Conservation (phyloP, 139 green algal species). For the Asterochloris sp. region DNA sequence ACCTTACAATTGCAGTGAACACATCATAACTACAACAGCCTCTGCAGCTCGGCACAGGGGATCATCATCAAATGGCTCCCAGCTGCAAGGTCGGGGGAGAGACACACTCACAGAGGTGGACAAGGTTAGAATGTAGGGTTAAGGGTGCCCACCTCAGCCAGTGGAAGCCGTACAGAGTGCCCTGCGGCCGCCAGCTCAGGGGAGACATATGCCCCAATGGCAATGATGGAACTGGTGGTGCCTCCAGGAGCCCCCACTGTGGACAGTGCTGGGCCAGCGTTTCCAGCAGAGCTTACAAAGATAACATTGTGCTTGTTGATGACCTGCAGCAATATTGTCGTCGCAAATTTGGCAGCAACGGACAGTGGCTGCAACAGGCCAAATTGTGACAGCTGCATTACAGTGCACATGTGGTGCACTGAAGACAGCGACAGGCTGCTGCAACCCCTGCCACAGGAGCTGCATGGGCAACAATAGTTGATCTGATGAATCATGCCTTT, state of each 20-base stretch:
- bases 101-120: too few relatives aligned
- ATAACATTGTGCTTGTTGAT: constrained; percentile 84
- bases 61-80: too few relatives aligned
- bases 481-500: too few relatives aligned
- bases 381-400: not conserved
- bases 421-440: too few relatives aligned
- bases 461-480: not conserved
- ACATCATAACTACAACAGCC: too few relatives aligned
- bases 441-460: not conserved
- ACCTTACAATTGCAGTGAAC: too few relatives aligned
- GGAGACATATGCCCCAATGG: constrained; percentile 82
- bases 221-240: constrained; percentile 63
- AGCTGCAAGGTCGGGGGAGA: too few relatives aligned
- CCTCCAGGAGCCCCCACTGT: constrained; percentile 80
- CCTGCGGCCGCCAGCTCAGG: constrained; percentile 71
- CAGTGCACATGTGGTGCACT: too few relatives aligned
- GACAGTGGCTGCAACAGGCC: not conserved
- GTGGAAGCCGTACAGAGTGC: constrained; percentile 53
- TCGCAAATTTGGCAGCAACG: not conserved
- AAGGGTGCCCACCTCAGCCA: constrained; percentile 9
- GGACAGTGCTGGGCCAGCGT: constrained; percentile 79
- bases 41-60: too few relatives aligned
- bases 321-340: constrained; percentile 1
- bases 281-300: constrained; percentile 80
- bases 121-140: too few relatives aligned